Evolutionary conservation across 176 grass and related monocot genomes (phyloP), one percentile per base, ranked within the genome.

Genomic region (Triticum dicoccoides): DNA sequence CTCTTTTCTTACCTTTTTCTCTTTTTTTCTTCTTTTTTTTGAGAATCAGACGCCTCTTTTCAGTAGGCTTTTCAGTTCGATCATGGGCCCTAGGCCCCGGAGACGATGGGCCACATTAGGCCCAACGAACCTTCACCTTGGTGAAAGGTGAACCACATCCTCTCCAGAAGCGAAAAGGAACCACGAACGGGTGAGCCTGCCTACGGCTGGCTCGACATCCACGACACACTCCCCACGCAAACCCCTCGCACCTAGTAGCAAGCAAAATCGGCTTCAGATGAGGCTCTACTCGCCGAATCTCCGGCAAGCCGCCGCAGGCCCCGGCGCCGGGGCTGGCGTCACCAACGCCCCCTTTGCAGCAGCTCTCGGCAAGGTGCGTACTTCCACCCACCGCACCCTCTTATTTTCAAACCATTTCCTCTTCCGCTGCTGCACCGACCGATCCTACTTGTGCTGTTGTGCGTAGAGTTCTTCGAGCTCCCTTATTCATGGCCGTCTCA

Each of bases 401-500:
- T 51, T 49, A 18, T 10, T 70, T n/a, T 11, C 32, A 25, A 24
- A 9, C 42, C 6, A 20, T 74, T 14, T 54, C 51, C 32, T 29
- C 42, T 20, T 12, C 54, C 45, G 9, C 33, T 24, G 23, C 62
- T 52, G n/a, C 51, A 39, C 81, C 32, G 6, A 80, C 81, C 3
- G 58, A 69, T 72, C n/a, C 38, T 24, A 34, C 51, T 18, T 44
- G 42, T 24, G 66, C 81, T 59, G 54, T 20, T 9, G 0, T 59
- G 54, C 52, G 29, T 6, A 91, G 89, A 87, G 15, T 76, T 87
- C 81, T 62, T 25, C 83, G 3, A 63, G 76, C 69, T 80, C 61
- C 47, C 61, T 80, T 79, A 30, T 79, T 81, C 69, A 91, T 91
- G 89, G 85, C 49, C 76, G 81, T 18, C 77, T 91, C 89, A 81